A percentile compares a stretch with the other conserved stretches of the same genome.
phyloP scores from a whole-genome alignment of 2,329 filamentous ascomycete genomes.

The Colletotrichum sp. region DNA sequence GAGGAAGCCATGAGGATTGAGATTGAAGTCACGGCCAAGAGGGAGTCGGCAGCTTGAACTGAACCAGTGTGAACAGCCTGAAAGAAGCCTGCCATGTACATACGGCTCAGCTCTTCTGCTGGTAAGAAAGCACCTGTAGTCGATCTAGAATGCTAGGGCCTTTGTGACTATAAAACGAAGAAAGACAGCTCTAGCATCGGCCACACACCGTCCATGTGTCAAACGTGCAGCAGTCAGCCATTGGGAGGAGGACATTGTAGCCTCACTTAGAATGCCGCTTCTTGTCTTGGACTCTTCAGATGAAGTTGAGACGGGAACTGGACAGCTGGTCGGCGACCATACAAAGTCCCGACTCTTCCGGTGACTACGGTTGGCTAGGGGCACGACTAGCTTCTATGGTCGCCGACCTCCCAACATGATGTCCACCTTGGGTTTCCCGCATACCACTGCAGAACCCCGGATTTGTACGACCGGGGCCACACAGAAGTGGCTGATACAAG shows the following conservation, averaged over 20 bases:
- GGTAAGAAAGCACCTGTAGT: background rate
- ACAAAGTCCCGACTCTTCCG: background rate
- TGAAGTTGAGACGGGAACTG: background rate
- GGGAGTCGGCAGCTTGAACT: background rate
- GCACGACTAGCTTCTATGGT: background rate
- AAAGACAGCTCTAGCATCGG: background rate
- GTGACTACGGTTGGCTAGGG: background rate
- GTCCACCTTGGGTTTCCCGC: background rate
- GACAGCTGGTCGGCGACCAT: background rate
- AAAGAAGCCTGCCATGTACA: background rate
- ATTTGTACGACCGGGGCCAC: background rate
- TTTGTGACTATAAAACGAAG: background rate
- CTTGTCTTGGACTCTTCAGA: background rate
- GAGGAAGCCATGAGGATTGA: conserved; percentile 53
- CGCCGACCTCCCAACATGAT: background rate
- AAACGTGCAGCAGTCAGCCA: background rate
- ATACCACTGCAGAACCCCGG: background rate
- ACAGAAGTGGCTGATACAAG: background rate
- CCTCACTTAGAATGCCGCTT: background rate
- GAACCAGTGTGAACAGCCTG: background rate
- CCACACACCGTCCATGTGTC: background rate
- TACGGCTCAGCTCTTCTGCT: background rate
- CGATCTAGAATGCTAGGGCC: background rate
- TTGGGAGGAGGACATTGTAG: background rate
- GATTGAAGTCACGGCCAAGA: conserved; percentile 46